Conservation (phyloP, 192 early-diverging fungal species). For the Coemansia sp. region DNA sequence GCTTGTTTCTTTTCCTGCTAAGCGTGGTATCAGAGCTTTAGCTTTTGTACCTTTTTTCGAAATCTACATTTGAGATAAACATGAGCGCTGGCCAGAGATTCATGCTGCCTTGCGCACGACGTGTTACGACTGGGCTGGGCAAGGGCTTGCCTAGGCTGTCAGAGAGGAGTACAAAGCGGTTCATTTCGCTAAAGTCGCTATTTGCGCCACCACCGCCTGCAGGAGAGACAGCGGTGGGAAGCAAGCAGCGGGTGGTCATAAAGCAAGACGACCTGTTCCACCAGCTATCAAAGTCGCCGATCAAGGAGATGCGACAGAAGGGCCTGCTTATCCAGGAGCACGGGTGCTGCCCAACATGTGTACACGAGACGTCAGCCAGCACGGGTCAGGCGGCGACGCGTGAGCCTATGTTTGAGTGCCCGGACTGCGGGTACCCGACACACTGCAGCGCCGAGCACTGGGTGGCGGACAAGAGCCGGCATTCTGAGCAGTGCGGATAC, state of each 20-base stretch:
- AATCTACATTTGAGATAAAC: conserved; percentile 2
- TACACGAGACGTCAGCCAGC: conserved; percentile 48
- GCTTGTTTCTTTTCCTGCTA: background rate
- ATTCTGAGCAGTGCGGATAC: conserved; percentile 61
- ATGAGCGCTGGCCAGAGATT: conserved; percentile 2
- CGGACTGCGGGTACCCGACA: conserved; percentile 79
- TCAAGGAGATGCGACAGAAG: conserved; percentile 68
- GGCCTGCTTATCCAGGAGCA: conserved; percentile 64
- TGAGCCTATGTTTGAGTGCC: conserved; percentile 68
- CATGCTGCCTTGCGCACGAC: conserved; percentile 2
- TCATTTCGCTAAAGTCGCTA: conserved; percentile 53
- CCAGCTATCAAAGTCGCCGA: conserved; percentile 68
- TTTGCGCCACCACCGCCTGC: conserved; percentile 45
- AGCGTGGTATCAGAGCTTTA: background rate
- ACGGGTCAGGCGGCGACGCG: conserved; percentile 46
- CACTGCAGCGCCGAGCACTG: conserved; percentile 77
- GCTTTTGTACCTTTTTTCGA: background rate
- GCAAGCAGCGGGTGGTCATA: conserved; percentile 27
- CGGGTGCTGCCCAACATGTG: conserved; percentile 71
- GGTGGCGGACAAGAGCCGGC: conserved; percentile 58
- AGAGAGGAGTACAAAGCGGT: conserved; percentile 3
- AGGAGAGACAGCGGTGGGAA: conserved; percentile 5
- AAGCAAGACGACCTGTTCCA: conserved; percentile 68
- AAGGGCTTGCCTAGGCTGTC: background rate
- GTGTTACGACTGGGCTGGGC: background rate